Conservation (phyloP, 768 basidiomycete genomes). For the Termitomyces sp. region DNA sequence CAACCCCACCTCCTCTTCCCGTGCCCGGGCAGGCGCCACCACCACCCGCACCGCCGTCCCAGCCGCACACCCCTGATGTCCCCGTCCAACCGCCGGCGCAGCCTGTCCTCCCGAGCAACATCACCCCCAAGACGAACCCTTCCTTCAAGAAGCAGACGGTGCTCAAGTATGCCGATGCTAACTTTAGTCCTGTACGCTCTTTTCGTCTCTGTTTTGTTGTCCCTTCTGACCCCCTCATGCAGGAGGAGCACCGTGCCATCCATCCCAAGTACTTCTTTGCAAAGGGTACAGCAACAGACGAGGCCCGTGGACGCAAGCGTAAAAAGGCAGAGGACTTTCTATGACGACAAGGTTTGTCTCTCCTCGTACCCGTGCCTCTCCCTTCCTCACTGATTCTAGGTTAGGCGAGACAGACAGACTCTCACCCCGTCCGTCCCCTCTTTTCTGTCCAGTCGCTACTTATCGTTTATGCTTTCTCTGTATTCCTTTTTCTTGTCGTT, state of each 20-base stretch:
- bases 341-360: constrained; percentile 21
- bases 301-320: constrained; percentile 75
- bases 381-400: background rate
- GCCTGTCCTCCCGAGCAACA: constrained; percentile 48
- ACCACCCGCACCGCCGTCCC: constrained; percentile 14
- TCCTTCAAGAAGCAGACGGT: constrained; percentile 72
- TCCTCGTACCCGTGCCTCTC: background rate
- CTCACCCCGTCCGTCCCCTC: constrained; percentile 26
- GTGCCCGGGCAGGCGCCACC: constrained; percentile 4
- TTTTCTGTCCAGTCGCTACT: constrained; percentile 9
- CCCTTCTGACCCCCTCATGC: background rate
- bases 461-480: background rate
- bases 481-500: background rate
- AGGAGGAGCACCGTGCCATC: constrained; percentile 78
- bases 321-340: constrained; percentile 85
- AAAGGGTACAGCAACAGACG: constrained; percentile 40
- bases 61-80: constrained; percentile 5
- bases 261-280: constrained; percentile 56
- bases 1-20: background rate
- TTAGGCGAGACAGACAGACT: constrained; percentile 1
- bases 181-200: constrained; percentile 67
- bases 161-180: constrained; percentile 70
- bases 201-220: background rate
- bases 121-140: constrained; percentile 59
- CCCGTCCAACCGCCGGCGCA: constrained; percentile 17